Percentiles rank a stretch among this genome's conserved stretches.
phyloP scores from a whole-genome alignment of 2,329 filamentous ascomycete species.

The Colletotrichum sp. region DNA sequence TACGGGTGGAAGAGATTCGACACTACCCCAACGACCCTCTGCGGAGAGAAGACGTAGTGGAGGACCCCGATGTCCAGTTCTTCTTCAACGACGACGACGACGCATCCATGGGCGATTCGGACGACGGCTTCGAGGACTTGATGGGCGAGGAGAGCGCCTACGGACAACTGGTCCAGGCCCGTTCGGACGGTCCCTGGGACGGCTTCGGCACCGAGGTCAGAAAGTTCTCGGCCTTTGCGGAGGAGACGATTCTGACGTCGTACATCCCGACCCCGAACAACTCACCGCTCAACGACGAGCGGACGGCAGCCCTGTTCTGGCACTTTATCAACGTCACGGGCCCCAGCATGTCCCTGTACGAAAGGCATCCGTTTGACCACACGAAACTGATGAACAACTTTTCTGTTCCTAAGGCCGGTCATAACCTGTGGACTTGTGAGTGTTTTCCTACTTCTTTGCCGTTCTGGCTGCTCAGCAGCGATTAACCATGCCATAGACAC shows the following conservation, averaged over 20 bases:
- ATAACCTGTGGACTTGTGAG: conserved; percentile 69
- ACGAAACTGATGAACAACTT: conserved; percentile 68
- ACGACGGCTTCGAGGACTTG: conserved; percentile 56
- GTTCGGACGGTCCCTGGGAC: conserved; percentile 40
- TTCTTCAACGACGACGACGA: conserved; percentile 62
- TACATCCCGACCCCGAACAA: conserved; percentile 70
- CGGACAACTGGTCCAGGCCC: conserved; percentile 42
- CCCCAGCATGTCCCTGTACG: conserved; percentile 85
- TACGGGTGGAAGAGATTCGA: background rate
- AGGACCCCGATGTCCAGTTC: conserved; percentile 36
- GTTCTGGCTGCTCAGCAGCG: conserved; percentile 34
- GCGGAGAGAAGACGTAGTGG: background rate
- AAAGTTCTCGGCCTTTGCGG: conserved; percentile 53
- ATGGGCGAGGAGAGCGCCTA: conserved; percentile 39
- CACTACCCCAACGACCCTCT: background rate
- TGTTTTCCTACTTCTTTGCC: conserved; percentile 8
- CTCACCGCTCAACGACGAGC: conserved; percentile 79
- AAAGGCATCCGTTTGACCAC: conserved; percentile 79
- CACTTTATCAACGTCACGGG: conserved; percentile 92
- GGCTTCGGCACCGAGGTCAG: conserved; percentile 51
- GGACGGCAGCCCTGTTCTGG: conserved; percentile 83
- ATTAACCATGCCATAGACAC: conserved; percentile 51
- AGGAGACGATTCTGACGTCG: conserved; percentile 61
- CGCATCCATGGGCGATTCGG: conserved; percentile 65
- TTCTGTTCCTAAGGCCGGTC: conserved; percentile 66